Base-by-base conservation (phyloP, 108 stramenopile genomes). In the Nitzschia putrida region DNA sequence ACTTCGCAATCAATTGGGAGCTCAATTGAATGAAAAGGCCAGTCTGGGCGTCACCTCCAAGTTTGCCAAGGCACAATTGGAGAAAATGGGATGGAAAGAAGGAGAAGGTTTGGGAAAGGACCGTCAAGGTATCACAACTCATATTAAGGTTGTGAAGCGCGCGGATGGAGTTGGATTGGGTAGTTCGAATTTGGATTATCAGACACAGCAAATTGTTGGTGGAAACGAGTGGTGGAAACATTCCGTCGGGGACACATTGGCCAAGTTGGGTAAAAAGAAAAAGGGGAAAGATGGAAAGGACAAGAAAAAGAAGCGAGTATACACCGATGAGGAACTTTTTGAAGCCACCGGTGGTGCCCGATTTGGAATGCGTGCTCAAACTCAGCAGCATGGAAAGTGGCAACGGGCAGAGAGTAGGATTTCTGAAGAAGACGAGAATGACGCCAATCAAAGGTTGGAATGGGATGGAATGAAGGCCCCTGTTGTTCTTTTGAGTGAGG, bases 1-100 rank as follows among this genome's bases (percentile, higher is more conserved):
- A 68, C 80, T 83, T 18, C 80, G 74, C 16, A 18, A 76, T 25
- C 82, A 82, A 61, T 57, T 91, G 40, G 83, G 83, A 20, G 69
- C 83, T 20, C 53, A 67, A 38, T 71, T 91, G 47, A 88, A 88
- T 59, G 90, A 91, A 73, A 68, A 81, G 23, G 69, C 80, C 4
- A 53, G 76, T 2, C 68, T 69, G 25, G 80, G 79, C 2, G 80
- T 77, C 16, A 69, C 84, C 26, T 42, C 66, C 41, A 78, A 74
- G 22, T 91, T 91, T 68, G 93, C 93, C n/a, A 67, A 74, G 41
- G 72, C 67, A 14, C 93, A 91, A 69, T 63, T 94, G 56, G 81
- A 83, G 65, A 90, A 90, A 64, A 85, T 97, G 85, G 96, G 96
- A 38, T 97, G 96, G 96, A 85, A 64, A 39, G 88, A 93, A 73